phyloP scores from a whole-genome alignment of 2,329 filamentous ascomycete genomes.

The Emmonsiellopsis sp. region DNA sequence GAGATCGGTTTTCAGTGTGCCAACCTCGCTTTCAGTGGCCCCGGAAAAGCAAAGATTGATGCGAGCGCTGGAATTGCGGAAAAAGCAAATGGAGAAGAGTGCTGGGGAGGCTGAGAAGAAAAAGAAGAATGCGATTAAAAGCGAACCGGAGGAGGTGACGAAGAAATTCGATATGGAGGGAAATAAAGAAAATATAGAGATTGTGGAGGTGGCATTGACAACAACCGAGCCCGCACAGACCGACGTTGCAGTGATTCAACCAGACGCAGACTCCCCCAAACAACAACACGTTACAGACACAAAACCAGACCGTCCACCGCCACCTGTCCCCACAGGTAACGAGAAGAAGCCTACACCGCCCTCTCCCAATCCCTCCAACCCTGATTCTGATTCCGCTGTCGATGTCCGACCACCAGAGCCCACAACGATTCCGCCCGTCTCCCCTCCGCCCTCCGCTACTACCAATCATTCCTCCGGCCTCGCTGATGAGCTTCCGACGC shows the following conservation, averaged over 20 bases:
- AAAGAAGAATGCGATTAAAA: conserved; percentile 9
- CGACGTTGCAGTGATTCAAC: not conserved
- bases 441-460: conserved; percentile 7
- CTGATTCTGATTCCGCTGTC: conserved; percentile 14
- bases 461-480: not conserved
- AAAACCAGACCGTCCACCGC: not conserved
- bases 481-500: not conserved
- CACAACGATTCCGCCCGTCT: conserved; percentile 9
- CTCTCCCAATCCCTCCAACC: conserved; percentile 13
- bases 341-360: conserved; percentile 8
- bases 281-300: not conserved
- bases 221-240: not conserved
- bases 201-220: not conserved
- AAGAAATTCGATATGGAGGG: conserved; percentile 4
- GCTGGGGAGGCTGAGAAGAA: conserved; percentile 23
- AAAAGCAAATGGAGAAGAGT: conserved; percentile 58
- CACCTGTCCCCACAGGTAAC: not conserved
- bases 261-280: not conserved
- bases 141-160: conserved; percentile 7
- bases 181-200: conserved; percentile 1
- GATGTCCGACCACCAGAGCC: conserved; percentile 14
- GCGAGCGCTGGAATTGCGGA: conserved; percentile 86
- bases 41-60: conserved; percentile 86
- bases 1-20: conserved; percentile 35
- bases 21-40: conserved; percentile 52